A percentile compares a stretch with the other conserved stretches of the same genome.
phyloP scores from a whole-genome alignment of 2,329 filamentous ascomycete genomes.

The Coniochaeta sp. region DNA sequence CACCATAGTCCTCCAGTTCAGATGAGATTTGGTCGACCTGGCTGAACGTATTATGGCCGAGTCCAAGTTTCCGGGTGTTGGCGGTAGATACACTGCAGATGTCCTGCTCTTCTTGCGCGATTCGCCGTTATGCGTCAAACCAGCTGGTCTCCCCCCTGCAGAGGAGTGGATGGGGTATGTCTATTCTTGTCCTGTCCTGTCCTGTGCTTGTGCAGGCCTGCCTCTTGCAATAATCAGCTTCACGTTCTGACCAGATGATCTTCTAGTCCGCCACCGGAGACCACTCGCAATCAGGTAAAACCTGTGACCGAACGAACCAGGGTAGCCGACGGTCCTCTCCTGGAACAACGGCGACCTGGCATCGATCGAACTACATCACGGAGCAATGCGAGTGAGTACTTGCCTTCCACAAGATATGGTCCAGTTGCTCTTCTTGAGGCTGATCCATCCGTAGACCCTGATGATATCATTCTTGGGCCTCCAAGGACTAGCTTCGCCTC shows the following conservation, averaged over 20 bases:
- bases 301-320: conserved; percentile 34
- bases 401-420: background rate
- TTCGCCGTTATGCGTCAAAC: conserved; percentile 79
- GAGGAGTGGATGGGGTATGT: conserved; percentile 96
- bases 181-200: conserved; percentile 5
- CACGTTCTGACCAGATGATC: conserved; percentile 3
- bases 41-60: conserved; percentile 4
- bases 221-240: background rate
- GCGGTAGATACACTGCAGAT: conserved; percentile 66
- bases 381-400: conserved; percentile 47
- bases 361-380: conserved; percentile 48
- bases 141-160: conserved; percentile 68
- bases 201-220: background rate
- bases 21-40: background rate
- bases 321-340: conserved; percentile 33
- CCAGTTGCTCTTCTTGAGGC: conserved; percentile 7
- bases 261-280: conserved; percentile 36
- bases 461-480: conserved; percentile 81
- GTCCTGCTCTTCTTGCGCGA: conserved; percentile 68
- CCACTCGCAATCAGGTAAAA: conserved; percentile 37
- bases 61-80: conserved; percentile 23
- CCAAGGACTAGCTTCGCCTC: conserved; percentile 80
- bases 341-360: conserved; percentile 42
- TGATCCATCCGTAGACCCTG: conserved; percentile 45
- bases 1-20: background rate